These are phyloP conservation scores for Kuraishia hungarica DNA, from an alignment of 805 yeast species.

Conservation along the genomic window DNA sequence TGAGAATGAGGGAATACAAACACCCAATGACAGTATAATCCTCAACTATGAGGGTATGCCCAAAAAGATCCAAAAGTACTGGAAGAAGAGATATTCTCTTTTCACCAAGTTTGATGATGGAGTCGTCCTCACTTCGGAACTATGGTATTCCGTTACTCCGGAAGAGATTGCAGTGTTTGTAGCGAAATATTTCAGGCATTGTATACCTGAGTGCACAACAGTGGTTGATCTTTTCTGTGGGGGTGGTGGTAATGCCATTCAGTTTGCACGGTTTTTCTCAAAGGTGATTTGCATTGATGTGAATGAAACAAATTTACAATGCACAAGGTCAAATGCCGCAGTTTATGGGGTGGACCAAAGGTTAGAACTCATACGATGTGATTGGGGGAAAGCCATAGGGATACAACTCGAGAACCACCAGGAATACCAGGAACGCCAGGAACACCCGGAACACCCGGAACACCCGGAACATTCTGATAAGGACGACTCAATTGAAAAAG, in stretches of 20 bases:
- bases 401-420: too few species aligned
- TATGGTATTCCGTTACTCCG: slow-evolving; percentile 88
- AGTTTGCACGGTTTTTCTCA: slow-evolving; percentile 50
- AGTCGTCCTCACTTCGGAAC: slow-evolving; percentile 56
- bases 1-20: not conserved
- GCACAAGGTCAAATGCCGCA: slow-evolving; percentile 57
- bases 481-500: slow-evolving; percentile 11
- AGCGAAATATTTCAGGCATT: slow-evolving; percentile 42
- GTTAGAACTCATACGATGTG: slow-evolving; percentile 39
- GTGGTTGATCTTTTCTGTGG: slow-evolving; percentile 74
- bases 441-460: too few species aligned
- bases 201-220: slow-evolving; percentile 38
- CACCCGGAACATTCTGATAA: slow-evolving; percentile 3
- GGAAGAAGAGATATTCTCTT: slow-evolving; percentile 51
- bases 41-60: slow-evolving; percentile 26
- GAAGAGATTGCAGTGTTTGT: slow-evolving; percentile 58
- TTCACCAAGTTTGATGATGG: slow-evolving; percentile 64
- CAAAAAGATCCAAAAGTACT: slow-evolving; percentile 37
- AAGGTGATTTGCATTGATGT: slow-evolving; percentile 56
- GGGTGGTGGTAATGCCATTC: slow-evolving; percentile 82
- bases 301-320: slow-evolving; percentile 49
- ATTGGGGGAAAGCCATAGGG: slow-evolving; percentile 30
- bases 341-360: slow-evolving; percentile 50
- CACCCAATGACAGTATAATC: not conserved
- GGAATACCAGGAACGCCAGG: too few species aligned